phyloP scores from a whole-genome alignment of 2,329 filamentous ascomycete species.

The Fusarium nurragi region DNA sequence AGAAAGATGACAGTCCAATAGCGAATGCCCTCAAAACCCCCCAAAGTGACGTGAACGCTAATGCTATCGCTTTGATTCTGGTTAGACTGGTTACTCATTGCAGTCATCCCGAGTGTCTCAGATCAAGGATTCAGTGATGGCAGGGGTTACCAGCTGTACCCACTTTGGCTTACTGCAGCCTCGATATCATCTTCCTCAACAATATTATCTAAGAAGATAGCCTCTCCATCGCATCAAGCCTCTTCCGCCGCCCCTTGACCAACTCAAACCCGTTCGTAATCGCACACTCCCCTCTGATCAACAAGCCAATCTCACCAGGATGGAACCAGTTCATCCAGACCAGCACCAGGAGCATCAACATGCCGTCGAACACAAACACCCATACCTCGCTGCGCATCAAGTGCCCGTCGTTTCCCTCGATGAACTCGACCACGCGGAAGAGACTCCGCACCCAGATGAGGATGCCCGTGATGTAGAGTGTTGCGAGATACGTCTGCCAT shows the following conservation, averaged over 20 bases:
- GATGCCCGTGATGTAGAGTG: constrained; percentile 41
- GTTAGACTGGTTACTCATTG: too few species aligned
- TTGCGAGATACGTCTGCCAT: constrained; percentile 46
- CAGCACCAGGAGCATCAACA: constrained; percentile 48
- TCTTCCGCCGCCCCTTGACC: constrained; percentile 22
- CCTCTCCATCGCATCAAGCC: constrained; percentile 22
- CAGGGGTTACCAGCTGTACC: constrained; percentile 4
- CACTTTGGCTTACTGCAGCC: too few species aligned
- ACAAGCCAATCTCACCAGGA: constrained; percentile 43
- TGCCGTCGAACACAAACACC: constrained; percentile 52
- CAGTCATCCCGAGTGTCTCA: too few species aligned
- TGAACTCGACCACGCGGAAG: constrained; percentile 56
- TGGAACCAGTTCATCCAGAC: constrained; percentile 46
- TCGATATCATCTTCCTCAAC: too few species aligned
- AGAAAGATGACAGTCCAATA: neutral
- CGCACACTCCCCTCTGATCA: constrained; percentile 36
- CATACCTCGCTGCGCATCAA: constrained; percentile 49
- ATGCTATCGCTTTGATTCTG: too few species aligned
- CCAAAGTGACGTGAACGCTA: too few species aligned
- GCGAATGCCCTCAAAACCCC: neutral
- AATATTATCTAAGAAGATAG: too few species aligned
- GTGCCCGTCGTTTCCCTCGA: constrained; percentile 48
- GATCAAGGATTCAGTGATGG: constrained; percentile 6
- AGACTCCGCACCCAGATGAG: constrained; percentile 55
- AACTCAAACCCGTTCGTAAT: constrained; percentile 41